Conservation (phyloP, 140 eudicot genomes). For the Bidens hawaiensis region DNA sequence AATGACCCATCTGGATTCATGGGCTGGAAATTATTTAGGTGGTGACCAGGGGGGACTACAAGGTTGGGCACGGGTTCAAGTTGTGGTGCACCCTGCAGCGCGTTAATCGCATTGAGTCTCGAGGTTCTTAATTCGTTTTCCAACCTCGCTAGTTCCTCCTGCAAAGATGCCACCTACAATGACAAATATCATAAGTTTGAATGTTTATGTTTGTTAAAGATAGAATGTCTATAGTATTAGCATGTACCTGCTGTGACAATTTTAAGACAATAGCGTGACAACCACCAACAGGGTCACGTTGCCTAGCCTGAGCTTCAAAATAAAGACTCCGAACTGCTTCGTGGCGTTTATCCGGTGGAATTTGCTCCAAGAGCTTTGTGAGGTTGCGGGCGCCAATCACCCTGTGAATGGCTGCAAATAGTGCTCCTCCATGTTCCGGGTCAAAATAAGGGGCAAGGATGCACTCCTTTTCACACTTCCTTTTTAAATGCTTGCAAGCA, state of each 20-base stretch:
- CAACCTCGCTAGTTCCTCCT: constrained; percentile 53
- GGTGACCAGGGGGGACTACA: not conserved
- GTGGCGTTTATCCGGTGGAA: constrained; percentile 45
- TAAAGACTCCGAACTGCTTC: constrained; percentile 59
- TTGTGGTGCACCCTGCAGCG: constrained; percentile 36
- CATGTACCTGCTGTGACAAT: constrained; percentile 60
- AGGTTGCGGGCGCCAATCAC: constrained; percentile 89
- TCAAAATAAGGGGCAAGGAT: constrained; percentile 77
- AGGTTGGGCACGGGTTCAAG: constrained; percentile 12
- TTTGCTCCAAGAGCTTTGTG: constrained; percentile 60
- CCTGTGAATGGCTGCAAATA: constrained; percentile 83
- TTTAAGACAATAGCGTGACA: constrained; percentile 61
- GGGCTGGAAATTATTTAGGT: constrained; percentile 28
- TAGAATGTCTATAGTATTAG: not conserved
- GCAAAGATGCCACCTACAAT: constrained; percentile 48
- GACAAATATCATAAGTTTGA: not conserved
- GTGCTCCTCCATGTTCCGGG: constrained; percentile 72
- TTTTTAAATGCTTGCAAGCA: constrained; percentile 80
- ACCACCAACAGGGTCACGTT: constrained; percentile 76
- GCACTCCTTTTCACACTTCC: constrained; percentile 64
- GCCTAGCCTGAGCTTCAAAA: constrained; percentile 82
- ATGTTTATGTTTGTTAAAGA: not conserved
- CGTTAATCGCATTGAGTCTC: constrained; percentile 41
- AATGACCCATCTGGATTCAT: constrained; percentile 41
- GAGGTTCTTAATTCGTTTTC: constrained; percentile 55